These are phyloP conservation scores for Lactarius quietus DNA, from an alignment of 768 basidiomycete species.

Conservation along the genomic window DNA sequence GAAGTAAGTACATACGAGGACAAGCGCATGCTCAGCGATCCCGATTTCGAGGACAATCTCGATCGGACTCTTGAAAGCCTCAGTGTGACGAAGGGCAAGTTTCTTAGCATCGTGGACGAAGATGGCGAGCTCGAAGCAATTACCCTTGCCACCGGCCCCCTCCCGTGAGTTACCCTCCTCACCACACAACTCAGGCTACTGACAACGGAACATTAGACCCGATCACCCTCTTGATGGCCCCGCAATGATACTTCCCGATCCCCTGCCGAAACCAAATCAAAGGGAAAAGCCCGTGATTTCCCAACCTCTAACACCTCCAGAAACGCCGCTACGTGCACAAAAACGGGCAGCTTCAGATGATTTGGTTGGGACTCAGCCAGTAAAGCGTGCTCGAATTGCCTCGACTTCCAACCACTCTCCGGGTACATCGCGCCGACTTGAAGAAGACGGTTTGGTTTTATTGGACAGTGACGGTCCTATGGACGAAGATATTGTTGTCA, in stretches of 20 bases:
- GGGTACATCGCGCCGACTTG: constrained; percentile 60
- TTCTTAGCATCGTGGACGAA: constrained; percentile 86
- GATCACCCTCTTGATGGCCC: constrained; percentile 51
- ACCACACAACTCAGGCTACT: background rate
- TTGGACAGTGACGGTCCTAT: constrained; percentile 56
- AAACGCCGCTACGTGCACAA: constrained; percentile 43
- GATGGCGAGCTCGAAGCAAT: constrained; percentile 74
- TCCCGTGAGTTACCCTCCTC: constrained; percentile 56
- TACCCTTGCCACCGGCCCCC: constrained; percentile 58
- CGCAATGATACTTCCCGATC: constrained; percentile 60
- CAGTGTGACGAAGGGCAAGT: constrained; percentile 77
- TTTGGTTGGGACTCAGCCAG: constrained; percentile 52
- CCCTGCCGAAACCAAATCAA: constrained; percentile 54
- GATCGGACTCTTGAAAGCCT: constrained; percentile 78
- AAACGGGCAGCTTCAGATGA: constrained; percentile 60
- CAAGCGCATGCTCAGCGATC: constrained; percentile 81
- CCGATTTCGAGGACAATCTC: constrained; percentile 90
- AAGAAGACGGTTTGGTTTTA: constrained; percentile 71
- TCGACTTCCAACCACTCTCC: constrained; percentile 41
- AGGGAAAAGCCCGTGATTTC: constrained; percentile 33
- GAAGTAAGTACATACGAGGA: constrained; percentile 78
- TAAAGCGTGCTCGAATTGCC: constrained; percentile 49
- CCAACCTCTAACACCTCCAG: constrained; percentile 39
- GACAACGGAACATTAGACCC: constrained; percentile 39
- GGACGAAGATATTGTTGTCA: constrained; percentile 49